Evolutionary conservation across 2,329 filamentous ascomycete species (phyloP).

Genomic region (Fusarium pseudocircinatum): DNA sequence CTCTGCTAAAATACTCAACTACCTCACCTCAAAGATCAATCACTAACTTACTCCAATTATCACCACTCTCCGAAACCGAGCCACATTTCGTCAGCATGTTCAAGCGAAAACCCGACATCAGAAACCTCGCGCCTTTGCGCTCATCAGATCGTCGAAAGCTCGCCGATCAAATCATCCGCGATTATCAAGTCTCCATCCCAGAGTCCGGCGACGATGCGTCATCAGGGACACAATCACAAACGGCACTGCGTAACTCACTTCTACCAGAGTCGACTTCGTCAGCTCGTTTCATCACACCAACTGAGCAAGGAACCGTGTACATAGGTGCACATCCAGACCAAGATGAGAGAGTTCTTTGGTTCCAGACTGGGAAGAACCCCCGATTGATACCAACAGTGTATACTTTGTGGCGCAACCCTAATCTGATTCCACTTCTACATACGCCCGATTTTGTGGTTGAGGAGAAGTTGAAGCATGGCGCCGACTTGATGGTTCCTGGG

Average conservation of each 20-base stretch:
- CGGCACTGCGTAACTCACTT: conserved; percentile 33
- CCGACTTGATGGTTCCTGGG: conserved; percentile 38
- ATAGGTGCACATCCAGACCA: conserved; percentile 29
- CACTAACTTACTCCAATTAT: neutral
- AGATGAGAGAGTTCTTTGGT: conserved; percentile 39
- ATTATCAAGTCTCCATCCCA: conserved; percentile 32
- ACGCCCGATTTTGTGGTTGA: conserved; percentile 39
- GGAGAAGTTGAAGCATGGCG: conserved; percentile 35
- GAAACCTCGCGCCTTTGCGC: conserved; percentile 36
- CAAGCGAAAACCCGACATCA: conserved; percentile 37
- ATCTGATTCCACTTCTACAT: conserved; percentile 33
- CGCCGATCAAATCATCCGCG: conserved; percentile 38
- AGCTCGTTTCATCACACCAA: conserved; percentile 34
- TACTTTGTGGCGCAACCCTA: conserved; percentile 37
- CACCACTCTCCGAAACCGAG: too few relatives aligned
- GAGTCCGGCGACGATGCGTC: conserved; percentile 23
- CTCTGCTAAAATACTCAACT: conserved; percentile 5
- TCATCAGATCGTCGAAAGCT: conserved; percentile 38
- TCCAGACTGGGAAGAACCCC: conserved; percentile 36
- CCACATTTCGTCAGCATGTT: conserved; percentile 24
- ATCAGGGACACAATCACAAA: conserved; percentile 25
- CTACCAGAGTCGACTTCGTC: conserved; percentile 36
- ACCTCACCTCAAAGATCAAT: neutral
- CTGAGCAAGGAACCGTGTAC: conserved; percentile 33
- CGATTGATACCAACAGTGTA: conserved; percentile 38